phyloP scores from a whole-genome alignment of 495 filamentous ascomycete species.

The Saxophila tyrrhenica region DNA sequence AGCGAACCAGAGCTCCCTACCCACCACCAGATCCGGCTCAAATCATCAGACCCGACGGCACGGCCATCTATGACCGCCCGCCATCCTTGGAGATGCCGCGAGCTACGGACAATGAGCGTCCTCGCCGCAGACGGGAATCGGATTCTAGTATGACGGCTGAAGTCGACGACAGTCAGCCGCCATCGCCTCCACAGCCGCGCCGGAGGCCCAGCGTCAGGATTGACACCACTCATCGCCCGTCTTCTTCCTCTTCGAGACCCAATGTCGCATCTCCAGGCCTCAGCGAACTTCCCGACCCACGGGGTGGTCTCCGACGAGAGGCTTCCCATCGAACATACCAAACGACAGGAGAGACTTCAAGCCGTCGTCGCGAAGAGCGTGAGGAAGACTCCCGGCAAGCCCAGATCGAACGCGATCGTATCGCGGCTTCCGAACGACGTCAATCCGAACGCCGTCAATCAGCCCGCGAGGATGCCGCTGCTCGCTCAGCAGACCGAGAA shows the following conservation, averaged over 20 bases:
- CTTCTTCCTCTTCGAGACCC: background rate
- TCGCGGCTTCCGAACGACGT: slow-evolving; percentile 7
- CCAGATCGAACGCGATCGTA: slow-evolving; percentile 8
- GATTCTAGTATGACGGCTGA: slow-evolving; percentile 6
- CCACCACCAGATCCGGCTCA: background rate
- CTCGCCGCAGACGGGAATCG: background rate
- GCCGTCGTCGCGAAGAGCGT: background rate
- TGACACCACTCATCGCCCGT: background rate
- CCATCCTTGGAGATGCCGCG: slow-evolving; percentile 8
- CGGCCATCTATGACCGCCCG: slow-evolving; percentile 7
- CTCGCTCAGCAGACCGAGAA: no score
- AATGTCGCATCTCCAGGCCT: slow-evolving; percentile 7
- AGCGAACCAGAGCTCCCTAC: background rate
- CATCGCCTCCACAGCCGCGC: background rate
- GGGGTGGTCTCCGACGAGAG: background rate
- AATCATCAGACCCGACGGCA: slow-evolving; percentile 4
- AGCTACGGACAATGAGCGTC: slow-evolving; percentile 8
- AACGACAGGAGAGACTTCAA: background rate
- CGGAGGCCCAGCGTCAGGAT: slow-evolving; percentile 9
- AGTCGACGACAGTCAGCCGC: background rate
- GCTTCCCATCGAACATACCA: background rate
- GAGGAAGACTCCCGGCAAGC: slow-evolving; percentile 11
- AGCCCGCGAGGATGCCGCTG: no score
- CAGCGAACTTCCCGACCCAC: slow-evolving; percentile 2
- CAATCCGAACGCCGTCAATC: slow-evolving; percentile 5